A percentile compares a stretch with the other conserved stretches of the same genome.
Conservation (phyloP, 202 grass and related monocot genomes). For the Tripidium arundinaceum region DNA sequence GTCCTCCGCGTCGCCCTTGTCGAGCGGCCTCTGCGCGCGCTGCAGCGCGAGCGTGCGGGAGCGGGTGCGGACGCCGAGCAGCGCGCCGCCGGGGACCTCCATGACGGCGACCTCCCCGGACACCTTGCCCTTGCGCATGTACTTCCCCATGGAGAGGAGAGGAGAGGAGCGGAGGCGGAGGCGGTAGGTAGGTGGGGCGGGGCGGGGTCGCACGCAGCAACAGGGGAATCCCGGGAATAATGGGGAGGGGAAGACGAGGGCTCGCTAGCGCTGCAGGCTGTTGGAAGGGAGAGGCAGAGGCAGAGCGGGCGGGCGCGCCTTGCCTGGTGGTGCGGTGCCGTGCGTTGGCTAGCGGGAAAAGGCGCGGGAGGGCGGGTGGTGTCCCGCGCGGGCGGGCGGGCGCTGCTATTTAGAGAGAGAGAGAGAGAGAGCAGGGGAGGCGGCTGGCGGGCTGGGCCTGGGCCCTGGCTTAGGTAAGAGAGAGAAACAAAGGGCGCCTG, state of each 20-base stretch:
- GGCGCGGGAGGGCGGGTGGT: not conserved
- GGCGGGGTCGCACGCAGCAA: conserved; percentile 16
- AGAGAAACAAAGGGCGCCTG: not conserved
- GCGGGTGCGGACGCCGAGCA: conserved; percentile 91
- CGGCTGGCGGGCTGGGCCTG: not conserved
- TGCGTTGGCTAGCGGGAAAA: conserved; percentile 29
- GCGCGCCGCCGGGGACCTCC: conserved; percentile 63
- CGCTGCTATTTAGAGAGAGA: conserved; percentile 5
- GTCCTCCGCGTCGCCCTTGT: not conserved
- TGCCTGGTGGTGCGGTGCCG: conserved; percentile 16
- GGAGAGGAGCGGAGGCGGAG: not conserved
- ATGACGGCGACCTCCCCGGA: conserved; percentile 92
- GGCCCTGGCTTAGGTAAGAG: conserved; percentile 16
- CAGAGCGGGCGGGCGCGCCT: not conserved
- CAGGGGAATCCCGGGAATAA: conserved; percentile 36
- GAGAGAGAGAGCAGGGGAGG: not conserved
- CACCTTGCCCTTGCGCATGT: conserved; percentile 83
- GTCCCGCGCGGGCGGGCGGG: not conserved
- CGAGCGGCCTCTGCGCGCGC: conserved; percentile 36
- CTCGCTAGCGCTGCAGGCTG: not conserved
- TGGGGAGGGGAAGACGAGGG: not conserved
- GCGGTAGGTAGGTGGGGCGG: not conserved
- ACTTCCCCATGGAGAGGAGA: conserved; percentile 63
- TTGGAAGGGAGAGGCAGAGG: not conserved
- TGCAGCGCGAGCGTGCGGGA: conserved; percentile 73